These are phyloP conservation scores for Bacidia rubella DNA, from an alignment of 495 filamentous ascomycete species.

Conservation along the genomic window DNA sequence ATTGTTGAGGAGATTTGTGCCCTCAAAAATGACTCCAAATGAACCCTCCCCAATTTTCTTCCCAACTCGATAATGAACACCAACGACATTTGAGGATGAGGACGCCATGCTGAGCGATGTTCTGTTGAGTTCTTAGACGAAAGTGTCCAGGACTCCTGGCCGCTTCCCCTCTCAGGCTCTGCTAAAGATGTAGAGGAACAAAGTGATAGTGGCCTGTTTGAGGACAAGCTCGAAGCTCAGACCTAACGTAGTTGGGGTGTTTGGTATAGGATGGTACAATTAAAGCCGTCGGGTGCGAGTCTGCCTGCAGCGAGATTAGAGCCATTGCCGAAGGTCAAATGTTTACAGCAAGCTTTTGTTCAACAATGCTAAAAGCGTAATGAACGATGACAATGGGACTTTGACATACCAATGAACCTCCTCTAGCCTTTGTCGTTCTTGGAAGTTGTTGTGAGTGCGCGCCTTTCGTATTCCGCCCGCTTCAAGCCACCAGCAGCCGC, in stretches of 20 bases:
- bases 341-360: neutral
- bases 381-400: neutral
- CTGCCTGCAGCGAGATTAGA: neutral
- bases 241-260: no score
- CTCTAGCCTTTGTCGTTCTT: no score
- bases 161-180: neutral
- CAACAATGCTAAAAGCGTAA: neutral
- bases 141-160: neutral
- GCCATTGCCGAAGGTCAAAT: neutral
- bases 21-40: slow-evolving; percentile 98
- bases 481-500: neutral
- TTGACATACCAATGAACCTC: neutral
- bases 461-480: neutral
- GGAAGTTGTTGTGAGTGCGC: no score
- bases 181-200: neutral
- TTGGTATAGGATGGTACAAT: no score
- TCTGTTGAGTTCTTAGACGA: neutral
- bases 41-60: slow-evolving; percentile 99
- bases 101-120: slow-evolving; percentile 65
- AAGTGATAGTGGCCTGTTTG: neutral
- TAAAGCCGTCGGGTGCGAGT: neutral
- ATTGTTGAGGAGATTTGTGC: slow-evolving; percentile 96
- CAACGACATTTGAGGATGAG: slow-evolving; percentile 94
- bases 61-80: slow-evolving; percentile 95
- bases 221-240: neutral